Evolutionary conservation across 805 yeast species (phyloP).

Genomic region (Wickerhamomyces pijperi): DNA sequence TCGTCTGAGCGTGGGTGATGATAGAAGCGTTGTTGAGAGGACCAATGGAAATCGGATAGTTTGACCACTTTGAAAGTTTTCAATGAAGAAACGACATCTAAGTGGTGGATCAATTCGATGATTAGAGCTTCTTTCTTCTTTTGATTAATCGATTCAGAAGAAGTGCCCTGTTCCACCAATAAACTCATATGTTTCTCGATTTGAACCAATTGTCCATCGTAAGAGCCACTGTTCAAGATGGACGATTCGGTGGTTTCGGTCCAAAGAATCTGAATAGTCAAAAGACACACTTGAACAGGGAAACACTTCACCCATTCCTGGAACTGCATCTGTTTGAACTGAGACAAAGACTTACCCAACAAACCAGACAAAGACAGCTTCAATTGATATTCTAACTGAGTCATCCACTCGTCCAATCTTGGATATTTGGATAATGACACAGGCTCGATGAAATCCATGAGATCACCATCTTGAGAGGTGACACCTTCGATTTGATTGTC

Average conservation of each 20-base stretch:
- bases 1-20: conserved; percentile 11
- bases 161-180: conserved; percentile 7
- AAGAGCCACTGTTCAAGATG: conserved; percentile 4
- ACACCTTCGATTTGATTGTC: conserved; percentile 32
- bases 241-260: conserved; percentile 30
- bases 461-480: conserved; percentile 58
- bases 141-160: conserved; percentile 36
- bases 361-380: conserved; percentile 33
- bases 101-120: conserved; percentile 56
- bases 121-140: conserved; percentile 48
- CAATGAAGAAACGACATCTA: conserved; percentile 25
- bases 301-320: conserved; percentile 24
- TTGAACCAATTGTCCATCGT: conserved; percentile 3
- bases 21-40: conserved; percentile 38
- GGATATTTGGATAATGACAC: conserved; percentile 32
- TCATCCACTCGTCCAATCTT: conserved; percentile 51
- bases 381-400: conserved; percentile 42
- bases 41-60: conserved; percentile 32
- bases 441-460: conserved; percentile 28
- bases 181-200: neutral
- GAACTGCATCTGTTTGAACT: conserved; percentile 12
- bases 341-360: conserved; percentile 22
- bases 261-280: conserved; percentile 50
- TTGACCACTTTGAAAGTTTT: conserved; percentile 4
- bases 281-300: conserved; percentile 47